Conservation (phyloP, 2,329 filamentous ascomycete genomes). For the Colletotrichum salicis region DNA sequence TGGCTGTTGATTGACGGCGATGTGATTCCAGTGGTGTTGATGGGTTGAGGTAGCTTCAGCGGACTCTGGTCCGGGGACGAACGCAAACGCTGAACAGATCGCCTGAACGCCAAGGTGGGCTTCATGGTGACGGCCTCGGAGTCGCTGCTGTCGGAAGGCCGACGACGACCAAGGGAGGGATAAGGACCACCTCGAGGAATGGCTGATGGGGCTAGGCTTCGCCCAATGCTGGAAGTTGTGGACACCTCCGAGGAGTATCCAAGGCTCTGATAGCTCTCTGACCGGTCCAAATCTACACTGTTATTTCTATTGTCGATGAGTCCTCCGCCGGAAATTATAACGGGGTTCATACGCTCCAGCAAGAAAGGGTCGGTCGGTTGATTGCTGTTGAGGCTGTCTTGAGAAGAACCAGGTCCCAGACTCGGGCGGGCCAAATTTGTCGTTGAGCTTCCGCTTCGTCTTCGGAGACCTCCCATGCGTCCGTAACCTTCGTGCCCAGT, state of each 20-base stretch:
- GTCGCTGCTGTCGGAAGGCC: slow-evolving; percentile 67
- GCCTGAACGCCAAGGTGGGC: slow-evolving; percentile 64
- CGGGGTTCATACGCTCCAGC: slow-evolving; percentile 70
- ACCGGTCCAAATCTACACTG: slow-evolving; percentile 58
- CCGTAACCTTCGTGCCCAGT: slow-evolving; percentile 93
- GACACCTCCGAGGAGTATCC: slow-evolving; percentile 53
- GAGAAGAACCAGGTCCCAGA: slow-evolving; percentile 57
- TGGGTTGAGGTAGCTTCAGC: slow-evolving; percentile 63
- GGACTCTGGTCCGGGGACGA: slow-evolving; percentile 54
- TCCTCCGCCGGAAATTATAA: slow-evolving; percentile 73
- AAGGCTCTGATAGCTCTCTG: slow-evolving; percentile 62
- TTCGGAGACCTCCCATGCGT: slow-evolving; percentile 68
- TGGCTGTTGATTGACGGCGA: slow-evolving; percentile 66
- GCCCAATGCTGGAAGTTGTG: slow-evolving; percentile 51
- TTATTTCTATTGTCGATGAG: slow-evolving; percentile 70
- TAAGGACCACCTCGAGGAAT: slow-evolving; percentile 52
- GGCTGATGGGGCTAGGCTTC: slow-evolving; percentile 65
- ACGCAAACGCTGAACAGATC: slow-evolving; percentile 64
- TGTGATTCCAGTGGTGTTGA: slow-evolving; percentile 55
- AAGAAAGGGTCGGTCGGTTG: slow-evolving; percentile 66
- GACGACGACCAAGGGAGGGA: slow-evolving; percentile 44
- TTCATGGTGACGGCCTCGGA: slow-evolving; percentile 60
- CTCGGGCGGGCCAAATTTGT: slow-evolving; percentile 59
- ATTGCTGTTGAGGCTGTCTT: slow-evolving; percentile 60
- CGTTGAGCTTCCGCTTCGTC: slow-evolving; percentile 71